These are phyloP conservation scores for Ceratocystis harringtonii DNA, from an alignment of 2,329 filamentous ascomycete species.

Conservation along the genomic window DNA sequence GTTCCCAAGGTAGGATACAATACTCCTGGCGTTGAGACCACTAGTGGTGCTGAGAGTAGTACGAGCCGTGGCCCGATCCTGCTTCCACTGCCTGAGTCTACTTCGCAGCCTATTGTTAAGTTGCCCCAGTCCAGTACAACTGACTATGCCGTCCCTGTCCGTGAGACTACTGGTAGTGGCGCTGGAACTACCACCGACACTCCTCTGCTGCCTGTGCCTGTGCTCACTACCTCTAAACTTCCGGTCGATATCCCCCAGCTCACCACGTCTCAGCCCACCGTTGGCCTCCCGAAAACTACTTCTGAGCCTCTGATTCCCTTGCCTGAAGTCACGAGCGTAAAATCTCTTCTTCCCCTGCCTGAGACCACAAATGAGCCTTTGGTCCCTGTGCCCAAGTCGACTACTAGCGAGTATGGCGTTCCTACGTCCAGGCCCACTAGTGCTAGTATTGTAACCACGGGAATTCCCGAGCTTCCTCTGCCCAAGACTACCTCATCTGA, in stretches of 20 bases:
- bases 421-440: not conserved
- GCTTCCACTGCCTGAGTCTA: not conserved
- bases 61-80: not conserved
- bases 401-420: not conserved
- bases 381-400: not conserved
- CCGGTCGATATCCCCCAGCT: not conserved
- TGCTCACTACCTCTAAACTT: not conserved
- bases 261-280: not conserved
- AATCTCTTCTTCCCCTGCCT: not conserved
- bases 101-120: not conserved
- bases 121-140: not conserved
- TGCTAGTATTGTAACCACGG: not conserved
- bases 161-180: not conserved
- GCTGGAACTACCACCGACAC: not conserved
- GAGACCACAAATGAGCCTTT: not conserved
- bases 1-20: not conserved
- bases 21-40: not conserved
- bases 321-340: not conserved
- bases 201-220: not conserved
- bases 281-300: not conserved
- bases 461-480: not conserved
- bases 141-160: not conserved
- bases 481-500: not conserved
- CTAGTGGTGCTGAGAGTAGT: not conserved
- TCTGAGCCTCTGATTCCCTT: not conserved